Evolutionary conservation across 2,329 filamentous ascomycete genomes (phyloP), one percentile per base, ranked within the genome.

Genomic region (Penicillium hordei): DNA sequence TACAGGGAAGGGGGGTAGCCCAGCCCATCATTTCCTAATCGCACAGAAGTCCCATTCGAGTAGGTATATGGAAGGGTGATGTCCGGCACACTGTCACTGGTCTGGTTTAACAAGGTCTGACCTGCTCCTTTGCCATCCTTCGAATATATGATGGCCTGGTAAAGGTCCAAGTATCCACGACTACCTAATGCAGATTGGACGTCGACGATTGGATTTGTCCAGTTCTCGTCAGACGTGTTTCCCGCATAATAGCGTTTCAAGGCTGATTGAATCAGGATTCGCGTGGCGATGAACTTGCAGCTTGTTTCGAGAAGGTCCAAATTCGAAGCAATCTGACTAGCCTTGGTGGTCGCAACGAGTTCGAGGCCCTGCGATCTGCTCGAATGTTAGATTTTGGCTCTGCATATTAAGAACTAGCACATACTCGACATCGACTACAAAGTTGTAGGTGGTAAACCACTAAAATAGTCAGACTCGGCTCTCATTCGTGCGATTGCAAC

Each of bases 271-370:
- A 86, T 78, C 15, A 83, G 66, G 9, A 85, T 70, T 38, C 84
- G 78, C 0, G 90, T 92, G 7, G 88, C 81, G 44, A 94, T 88
- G 54, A 89, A 88, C 55, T 82, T 81, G 69, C 87, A 89, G 58
- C 86, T 88, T 33, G 89, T 89, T 76, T 92, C 85, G 64, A 96
- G 85, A 51, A 96, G 82, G 51, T 90, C 82, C 55, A 97, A 83
- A 70, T 91, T 89, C 52, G 90, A 88, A 6, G 89, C 81, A 61
- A 97, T 83, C 70, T 93, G 89, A 31, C 89, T 87, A 21, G 92
- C 89, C 74, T 96, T 96, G 70, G 96, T 86, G 3, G 89, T 92
- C 7, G 93, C 93, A 1, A 91, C 91, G 60, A 96, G 81, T 27
- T 86, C 79, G 48, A 97, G 84, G 51, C 87, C 84, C 51, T 84